Base-by-base conservation (phyloP, 129 eudicot species). In the Flaveria sonorensis region DNA sequence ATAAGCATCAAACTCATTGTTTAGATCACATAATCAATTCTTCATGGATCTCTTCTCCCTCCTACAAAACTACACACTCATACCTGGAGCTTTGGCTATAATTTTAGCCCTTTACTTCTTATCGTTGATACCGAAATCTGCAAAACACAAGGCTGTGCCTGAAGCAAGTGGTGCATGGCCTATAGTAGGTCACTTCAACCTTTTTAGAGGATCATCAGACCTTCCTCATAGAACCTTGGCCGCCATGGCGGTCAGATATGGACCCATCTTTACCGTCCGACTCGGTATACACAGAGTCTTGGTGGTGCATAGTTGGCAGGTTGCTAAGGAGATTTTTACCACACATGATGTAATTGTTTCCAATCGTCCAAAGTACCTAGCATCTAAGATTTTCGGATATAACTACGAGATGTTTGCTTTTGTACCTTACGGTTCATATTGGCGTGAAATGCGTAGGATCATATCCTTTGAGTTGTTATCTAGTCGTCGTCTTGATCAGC, bases 151-250 rank as follows among this genome's bases (percentile, higher is more conserved):
- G 30, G 21, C n/a, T 59, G 79, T 80, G 16, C 88, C 90, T 2
- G 82, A 73, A 75, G 88, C 88, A 20, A 79, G 78, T 7, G 92
- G 92, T 21, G 71, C 87, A 45, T 81, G 89, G 89, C 89, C 89
- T 24, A 56, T 88, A 14, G 60, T 81, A 13, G 92, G 92, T 32
- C 89, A 88, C 57, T 45, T 71, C 28, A 72, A 79, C 45, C 46
- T 79, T 50, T 73, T 71, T 10, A 30, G 48, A 36, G 68, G 59
- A 42, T 65, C 81, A 51, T 39, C 81, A 2, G 68, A 39, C 55
- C 79, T 75, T 46, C 68, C 73, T 3, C 86, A 83, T 28, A 40
- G 13, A 65, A 6, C 43, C 43, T 65, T 83, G 18, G 83, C 80
- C 3, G 55, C 61, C 73, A 73, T 83, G 73, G 86, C 83, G 0